Evolutionary conservation across 306 rosid species (phyloP), one percentile per base, ranked within the genome.

Genomic region (Alnus rubra): DNA sequence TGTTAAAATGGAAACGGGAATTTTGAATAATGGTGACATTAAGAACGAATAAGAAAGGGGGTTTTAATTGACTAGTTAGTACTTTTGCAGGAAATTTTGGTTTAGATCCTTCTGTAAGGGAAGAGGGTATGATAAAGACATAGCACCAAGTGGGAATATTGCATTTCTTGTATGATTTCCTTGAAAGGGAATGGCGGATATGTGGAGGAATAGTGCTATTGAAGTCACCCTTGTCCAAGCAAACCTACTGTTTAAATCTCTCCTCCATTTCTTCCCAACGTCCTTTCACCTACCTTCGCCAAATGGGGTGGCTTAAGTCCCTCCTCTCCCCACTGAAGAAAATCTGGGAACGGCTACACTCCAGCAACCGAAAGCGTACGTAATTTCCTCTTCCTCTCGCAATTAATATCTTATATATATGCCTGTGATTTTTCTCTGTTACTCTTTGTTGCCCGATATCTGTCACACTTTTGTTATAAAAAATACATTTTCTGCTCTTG

Each of bases 331-430:
- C 94, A 1, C 19, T 92, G 86, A 92, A 88, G 89, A 89, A 90
- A 88, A 80, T 92, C 69, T 89, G 94, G 94, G 76, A 73, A 84
- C 91, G 92, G 7, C 83, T 89, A 4, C 92, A 89, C 50, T 87
- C 91, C 0, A 83, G 37, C 76, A 84, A 86, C 47, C 83, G 75
- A 82, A 87, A 81, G 31, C 75, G 92, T 91, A 80, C 76, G 76
- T 67, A 31, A 4, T 4, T 28, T 7, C 39, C 7, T 55, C 67
- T 2, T 30, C 55, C n/a, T 59, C 50, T 45, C 45, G 58, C 55
- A 3, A 2, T 31, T 18, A 45, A 74, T 51, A 7, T 28, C 13
- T 51, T 37, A 58, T 74, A 23, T 23, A 23, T 23, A 23, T 23
- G 59, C 37, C 30, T 50, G 47, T 53, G 18, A 30, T 35, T 16